Evolutionary conservation across 1,284 basidiomycete species (phyloP).

Genomic region (Leccinum subrobustum): DNA sequence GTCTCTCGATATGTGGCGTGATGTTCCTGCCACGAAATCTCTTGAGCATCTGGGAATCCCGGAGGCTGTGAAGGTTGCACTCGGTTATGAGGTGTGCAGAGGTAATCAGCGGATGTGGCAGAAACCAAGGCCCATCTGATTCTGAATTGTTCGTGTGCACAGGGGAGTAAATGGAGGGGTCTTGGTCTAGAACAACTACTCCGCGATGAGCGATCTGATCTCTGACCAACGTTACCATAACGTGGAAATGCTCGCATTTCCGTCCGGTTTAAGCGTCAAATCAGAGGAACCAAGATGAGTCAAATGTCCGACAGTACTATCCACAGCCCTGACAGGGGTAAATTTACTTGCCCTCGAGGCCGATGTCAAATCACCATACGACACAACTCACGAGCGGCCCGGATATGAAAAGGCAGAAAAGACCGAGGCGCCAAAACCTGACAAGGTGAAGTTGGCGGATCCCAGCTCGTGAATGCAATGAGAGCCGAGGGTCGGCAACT

Average conservation of each 20-base stretch:
- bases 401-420: constrained; percentile 12
- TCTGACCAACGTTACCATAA: constrained; percentile 1
- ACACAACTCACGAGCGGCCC: constrained; percentile 1
- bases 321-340: constrained; percentile 12
- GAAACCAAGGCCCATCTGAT: not conserved
- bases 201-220: constrained; percentile 9
- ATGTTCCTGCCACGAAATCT: constrained; percentile 14
- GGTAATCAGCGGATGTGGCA: constrained; percentile 4
- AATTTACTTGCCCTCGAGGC: constrained; percentile 7
- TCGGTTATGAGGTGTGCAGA: not conserved
- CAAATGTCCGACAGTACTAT: constrained; percentile 8
- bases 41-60: constrained; percentile 7
- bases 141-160: constrained; percentile 1
- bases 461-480: constrained; percentile 1
- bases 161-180: not conserved
- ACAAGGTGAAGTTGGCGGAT: not conserved
- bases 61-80: constrained; percentile 6
- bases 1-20: constrained; percentile 9
- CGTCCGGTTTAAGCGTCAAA: not conserved
- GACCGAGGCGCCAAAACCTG: not conserved
- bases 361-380: constrained; percentile 7
- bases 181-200: constrained; percentile 7
- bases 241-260: not conserved
- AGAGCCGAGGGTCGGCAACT: not conserved
- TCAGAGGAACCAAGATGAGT: not conserved